Evolutionary conservation across 2,329 filamentous ascomycete genomes (phyloP).

Genomic region (Cadophora luteo-olivacea): DNA sequence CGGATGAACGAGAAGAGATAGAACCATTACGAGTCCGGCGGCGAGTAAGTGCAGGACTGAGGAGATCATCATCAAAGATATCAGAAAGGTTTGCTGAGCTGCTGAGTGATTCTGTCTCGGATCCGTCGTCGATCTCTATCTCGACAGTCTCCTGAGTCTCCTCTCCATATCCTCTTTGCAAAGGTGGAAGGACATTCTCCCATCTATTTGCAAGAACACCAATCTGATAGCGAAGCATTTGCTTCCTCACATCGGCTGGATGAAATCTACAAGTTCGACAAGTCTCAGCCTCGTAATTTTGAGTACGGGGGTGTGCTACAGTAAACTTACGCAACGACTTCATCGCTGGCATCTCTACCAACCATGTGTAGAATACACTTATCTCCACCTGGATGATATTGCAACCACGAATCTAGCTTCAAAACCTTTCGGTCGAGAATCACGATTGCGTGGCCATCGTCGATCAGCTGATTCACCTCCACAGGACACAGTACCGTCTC

Average conservation of each 20-base stretch:
- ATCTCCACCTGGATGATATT: constrained; percentile 87
- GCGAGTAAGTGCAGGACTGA: neutral
- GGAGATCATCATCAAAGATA: neutral
- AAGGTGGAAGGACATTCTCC: constrained; percentile 86
- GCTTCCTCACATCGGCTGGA: constrained; percentile 68
- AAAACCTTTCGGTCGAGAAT: constrained; percentile 81
- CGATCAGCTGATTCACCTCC: constrained; percentile 77
- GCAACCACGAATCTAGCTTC: constrained; percentile 84
- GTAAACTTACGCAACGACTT: constrained; percentile 78
- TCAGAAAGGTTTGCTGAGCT: constrained; percentile 34
- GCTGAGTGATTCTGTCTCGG: constrained; percentile 38
- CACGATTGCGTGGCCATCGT: constrained; percentile 76
- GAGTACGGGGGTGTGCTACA: neutral
- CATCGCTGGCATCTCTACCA: constrained; percentile 88
- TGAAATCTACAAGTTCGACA: constrained; percentile 66
- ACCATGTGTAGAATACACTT: constrained; percentile 91
- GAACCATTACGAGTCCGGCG: constrained; percentile 6
- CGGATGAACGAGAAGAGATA: constrained; percentile 2
- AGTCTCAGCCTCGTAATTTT: constrained; percentile 8
- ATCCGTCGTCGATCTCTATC: constrained; percentile 48
- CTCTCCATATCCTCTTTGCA: constrained; percentile 68
- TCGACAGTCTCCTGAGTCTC: constrained; percentile 17
- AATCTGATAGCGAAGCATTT: constrained; percentile 66
- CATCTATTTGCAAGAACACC: constrained; percentile 79
- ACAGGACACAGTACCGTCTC: constrained; percentile 50